A percentile compares a stretch with the other conserved stretches of the same genome.
These are phyloP conservation scores for Starmerella vitae DNA, from an alignment of 805 yeast genomes.

Conservation along the genomic window DNA sequence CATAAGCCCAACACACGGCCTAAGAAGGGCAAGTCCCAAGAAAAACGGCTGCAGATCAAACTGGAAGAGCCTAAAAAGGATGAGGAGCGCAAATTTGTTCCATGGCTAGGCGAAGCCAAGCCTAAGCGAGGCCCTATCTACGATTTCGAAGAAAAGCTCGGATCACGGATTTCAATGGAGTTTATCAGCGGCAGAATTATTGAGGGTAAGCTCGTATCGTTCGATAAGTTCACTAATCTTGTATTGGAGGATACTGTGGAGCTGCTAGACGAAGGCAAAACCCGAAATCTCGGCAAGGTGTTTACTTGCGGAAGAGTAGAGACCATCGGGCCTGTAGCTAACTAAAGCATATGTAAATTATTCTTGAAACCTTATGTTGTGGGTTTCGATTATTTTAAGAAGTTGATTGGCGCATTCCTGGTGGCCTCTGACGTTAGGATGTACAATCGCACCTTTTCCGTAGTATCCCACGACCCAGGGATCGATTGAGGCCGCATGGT, in stretches of 20 bases:
- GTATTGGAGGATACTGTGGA: constrained; percentile 55
- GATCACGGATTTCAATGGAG: constrained; percentile 58
- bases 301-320: constrained; percentile 17
- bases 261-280: constrained; percentile 27
- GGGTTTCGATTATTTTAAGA: no score
- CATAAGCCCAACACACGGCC: neutral
- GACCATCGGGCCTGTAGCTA: constrained; percentile 7
- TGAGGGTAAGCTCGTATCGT: constrained; percentile 73
- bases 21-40: constrained; percentile 2
- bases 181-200: constrained; percentile 78
- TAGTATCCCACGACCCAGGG: constrained; percentile 7
- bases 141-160: constrained; percentile 64
- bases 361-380: neutral
- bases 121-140: constrained; percentile 87
- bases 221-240: constrained; percentile 87
- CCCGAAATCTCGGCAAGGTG: constrained; percentile 49
- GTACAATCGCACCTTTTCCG: neutral
- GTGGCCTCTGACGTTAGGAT: constrained; percentile 9
- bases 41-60: neutral
- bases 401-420: constrained; percentile 3
- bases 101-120: constrained; percentile 37
- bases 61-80: constrained; percentile 13
- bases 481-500: constrained; percentile 2
- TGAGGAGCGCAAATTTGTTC: constrained; percentile 24
- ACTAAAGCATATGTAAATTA: no score